A percentile compares a stretch with the other conserved stretches of the same genome.
phyloP scores from a whole-genome alignment of 2,329 filamentous ascomycete genomes.

The Nothophoma quercina region DNA sequence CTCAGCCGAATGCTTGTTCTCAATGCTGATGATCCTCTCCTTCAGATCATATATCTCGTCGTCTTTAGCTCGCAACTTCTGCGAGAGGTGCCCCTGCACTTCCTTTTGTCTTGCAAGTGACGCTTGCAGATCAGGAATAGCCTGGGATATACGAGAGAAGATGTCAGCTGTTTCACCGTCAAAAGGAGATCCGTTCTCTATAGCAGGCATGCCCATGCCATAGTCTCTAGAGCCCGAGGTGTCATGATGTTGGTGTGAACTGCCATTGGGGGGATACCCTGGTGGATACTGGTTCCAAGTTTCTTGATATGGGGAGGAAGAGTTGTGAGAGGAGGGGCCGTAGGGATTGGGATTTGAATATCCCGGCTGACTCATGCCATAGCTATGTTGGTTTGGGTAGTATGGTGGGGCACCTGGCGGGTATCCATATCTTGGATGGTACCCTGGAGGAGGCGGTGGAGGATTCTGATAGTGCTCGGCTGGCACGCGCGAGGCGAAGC shows the following conservation, averaged over 20 bases:
- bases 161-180: conserved; percentile 49
- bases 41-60: conserved; percentile 60
- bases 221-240: conserved; percentile 48
- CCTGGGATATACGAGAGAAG: conserved; percentile 49
- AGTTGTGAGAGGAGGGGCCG: conserved; percentile 45
- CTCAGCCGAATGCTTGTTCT: conserved; percentile 60
- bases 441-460: conserved; percentile 74
- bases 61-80: conserved; percentile 61
- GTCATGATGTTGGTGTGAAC: conserved; percentile 48
- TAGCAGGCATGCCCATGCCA: conserved; percentile 33
- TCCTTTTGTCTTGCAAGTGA: conserved; percentile 57
- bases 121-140: conserved; percentile 49
- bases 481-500: conserved; percentile 48
- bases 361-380: conserved; percentile 45
- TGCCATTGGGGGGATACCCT: conserved; percentile 45
- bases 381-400: conserved; percentile 43
- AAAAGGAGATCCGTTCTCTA: conserved; percentile 43
- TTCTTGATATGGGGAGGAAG: conserved; percentile 48
- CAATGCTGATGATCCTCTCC: conserved; percentile 58
- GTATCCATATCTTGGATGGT: conserved; percentile 47
- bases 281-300: conserved; percentile 46
- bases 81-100: conserved; percentile 59
- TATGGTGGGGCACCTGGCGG: conserved; percentile 45
- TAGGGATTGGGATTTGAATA: conserved; percentile 44
- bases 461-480: conserved; percentile 54